These are phyloP conservation scores for Trichoderma gracile DNA, from an alignment of 2,329 filamentous ascomycete genomes.

Conservation along the genomic window DNA sequence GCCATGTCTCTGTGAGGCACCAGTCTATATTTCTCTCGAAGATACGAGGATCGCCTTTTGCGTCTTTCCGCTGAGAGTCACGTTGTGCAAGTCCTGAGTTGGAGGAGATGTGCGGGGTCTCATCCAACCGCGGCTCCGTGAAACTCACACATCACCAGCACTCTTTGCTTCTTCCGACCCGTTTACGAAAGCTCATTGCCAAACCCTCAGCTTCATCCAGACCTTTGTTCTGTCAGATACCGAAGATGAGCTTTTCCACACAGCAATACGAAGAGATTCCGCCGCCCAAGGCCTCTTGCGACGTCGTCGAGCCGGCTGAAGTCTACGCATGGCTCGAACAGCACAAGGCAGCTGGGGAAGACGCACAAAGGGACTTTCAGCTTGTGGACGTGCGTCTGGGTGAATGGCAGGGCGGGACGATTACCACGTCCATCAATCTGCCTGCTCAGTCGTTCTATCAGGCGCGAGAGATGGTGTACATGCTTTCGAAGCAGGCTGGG, in stretches of 20 bases:
- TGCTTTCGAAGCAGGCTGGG: constrained; percentile 51
- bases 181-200: neutral
- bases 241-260: neutral
- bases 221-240: rapidly evolving
- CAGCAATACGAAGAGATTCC: constrained; percentile 34
- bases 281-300: constrained; percentile 43
- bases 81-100: neutral
- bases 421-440: constrained; percentile 58
- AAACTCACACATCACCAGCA: neutral
- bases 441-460: constrained; percentile 57
- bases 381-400: constrained; percentile 56
- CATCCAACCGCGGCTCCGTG: neutral
- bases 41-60: too few species aligned
- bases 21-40: too few species aligned
- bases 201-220: neutral
- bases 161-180: neutral
- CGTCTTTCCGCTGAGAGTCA: neutral
- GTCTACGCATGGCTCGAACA: constrained; percentile 43
- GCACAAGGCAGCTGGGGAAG: constrained; percentile 34
- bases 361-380: constrained; percentile 42
- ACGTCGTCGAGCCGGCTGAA: constrained; percentile 43
- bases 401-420: constrained; percentile 61
- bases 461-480: constrained; percentile 49
- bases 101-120: constrained; percentile 15
- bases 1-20: too few species aligned